Evolutionary conservation across 805 yeast genomes (phyloP), one percentile per base, ranked within the genome.

Genomic region (Torulaspora delbrueckii): DNA sequence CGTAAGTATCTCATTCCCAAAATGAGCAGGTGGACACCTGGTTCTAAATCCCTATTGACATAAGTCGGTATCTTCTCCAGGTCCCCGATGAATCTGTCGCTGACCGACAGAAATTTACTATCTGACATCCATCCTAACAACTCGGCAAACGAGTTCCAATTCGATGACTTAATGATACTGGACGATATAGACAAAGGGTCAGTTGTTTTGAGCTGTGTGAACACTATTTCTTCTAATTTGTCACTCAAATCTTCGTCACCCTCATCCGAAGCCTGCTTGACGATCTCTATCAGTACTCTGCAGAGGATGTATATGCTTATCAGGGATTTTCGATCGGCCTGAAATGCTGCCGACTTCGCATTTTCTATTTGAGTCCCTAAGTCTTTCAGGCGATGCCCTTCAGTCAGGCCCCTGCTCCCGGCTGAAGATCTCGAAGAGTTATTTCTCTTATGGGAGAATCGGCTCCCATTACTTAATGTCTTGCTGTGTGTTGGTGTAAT

Each of bases 11-110:
- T 73, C 98, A 95, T 93, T 3, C 98, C 98, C 57, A 86, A 84
- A 26, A 95, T 85, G 39, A 93, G 68, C 37, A 90, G 67, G 58
- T 83, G 86, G 5, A 85, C 72, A 30, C 79, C 74, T 1, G 89
- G 80, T 51, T 80, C 85, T 31, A 68, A 63, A n/a, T 72, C 75
- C 41, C 69, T 68, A 0, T 79, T 63, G 9, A 71, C 68, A 8
- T 71, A 68, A 3, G 72, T 62, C 12, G 95, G 95, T 2, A 83
- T 74, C 58, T 84, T 87, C 59, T 93, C 99, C 43, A 93, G 67
- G 57, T 91, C 97, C 0, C 95, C 95, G 43, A 93, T 85, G 59
- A 93, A 93, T 46, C 96, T 70, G 62, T 93, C 99, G 59, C 95
- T 86, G 1, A 93, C 98, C 45, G 89, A 82, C 9, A 87, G 62